Percentiles rank a stretch among this genome's conserved stretches.
Evolutionary conservation across 768 basidiomycete genomes (phyloP).

Genomic region (Punctularia strigosozonata): DNA sequence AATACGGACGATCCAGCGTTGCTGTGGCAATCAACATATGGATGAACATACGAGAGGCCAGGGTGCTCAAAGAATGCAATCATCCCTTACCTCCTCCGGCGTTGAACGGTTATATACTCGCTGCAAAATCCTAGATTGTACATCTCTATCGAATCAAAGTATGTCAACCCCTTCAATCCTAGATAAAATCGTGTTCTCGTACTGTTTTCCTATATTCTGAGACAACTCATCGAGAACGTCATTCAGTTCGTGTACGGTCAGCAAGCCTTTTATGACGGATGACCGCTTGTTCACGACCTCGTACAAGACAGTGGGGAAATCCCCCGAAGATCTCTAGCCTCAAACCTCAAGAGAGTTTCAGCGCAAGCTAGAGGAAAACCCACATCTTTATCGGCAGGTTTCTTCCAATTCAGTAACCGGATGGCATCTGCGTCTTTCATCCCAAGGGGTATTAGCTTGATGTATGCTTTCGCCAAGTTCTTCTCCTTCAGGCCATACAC

Average conservation of each 20-base stretch:
- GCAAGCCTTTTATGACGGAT: slow-evolving; percentile 60
- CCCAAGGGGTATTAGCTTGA: slow-evolving; percentile 79
- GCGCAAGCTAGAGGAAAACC: slow-evolving; percentile 12
- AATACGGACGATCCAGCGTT: slow-evolving; percentile 93
- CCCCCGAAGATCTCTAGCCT: slow-evolving; percentile 58
- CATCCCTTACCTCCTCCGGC: too few relatives aligned
- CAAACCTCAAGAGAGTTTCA: neutral
- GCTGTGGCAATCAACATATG: too few relatives aligned
- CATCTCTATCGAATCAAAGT: slow-evolving; percentile 36
- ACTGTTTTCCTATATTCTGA: slow-evolving; percentile 66
- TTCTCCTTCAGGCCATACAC: slow-evolving; percentile 94
- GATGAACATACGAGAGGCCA: too few relatives aligned
- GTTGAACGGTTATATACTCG: slow-evolving; percentile 71
- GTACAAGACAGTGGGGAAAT: slow-evolving; percentile 79
- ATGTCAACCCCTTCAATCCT: slow-evolving; percentile 2
- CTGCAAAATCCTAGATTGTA: slow-evolving; percentile 65
- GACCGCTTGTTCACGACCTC: slow-evolving; percentile 81
- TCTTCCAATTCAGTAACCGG: slow-evolving; percentile 84
- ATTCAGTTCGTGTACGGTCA: slow-evolving; percentile 82
- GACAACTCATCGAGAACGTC: slow-evolving; percentile 68
- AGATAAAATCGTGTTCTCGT: slow-evolving; percentile 15
- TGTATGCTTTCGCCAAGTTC: slow-evolving; percentile 86
- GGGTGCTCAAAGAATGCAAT: too few relatives aligned
- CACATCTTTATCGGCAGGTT: slow-evolving; percentile 58
- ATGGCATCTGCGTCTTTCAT: slow-evolving; percentile 71